phyloP scores from a whole-genome alignment of 495 filamentous ascomycete species.

The Penicillium riverlandense region DNA sequence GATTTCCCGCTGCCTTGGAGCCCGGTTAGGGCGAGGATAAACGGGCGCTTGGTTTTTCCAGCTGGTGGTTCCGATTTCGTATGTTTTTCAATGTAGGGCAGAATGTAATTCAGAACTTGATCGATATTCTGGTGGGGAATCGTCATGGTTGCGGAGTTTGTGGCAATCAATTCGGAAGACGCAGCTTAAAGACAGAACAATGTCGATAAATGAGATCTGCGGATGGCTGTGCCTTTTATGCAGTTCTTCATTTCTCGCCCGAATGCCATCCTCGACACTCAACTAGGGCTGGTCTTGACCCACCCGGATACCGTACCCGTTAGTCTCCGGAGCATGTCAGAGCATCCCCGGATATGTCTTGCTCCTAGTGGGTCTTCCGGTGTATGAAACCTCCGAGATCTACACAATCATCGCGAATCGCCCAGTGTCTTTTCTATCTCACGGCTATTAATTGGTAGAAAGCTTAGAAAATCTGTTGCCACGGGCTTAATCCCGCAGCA shows the following conservation, averaged over 20 bases:
- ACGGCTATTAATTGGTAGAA: no score
- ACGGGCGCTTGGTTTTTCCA: constrained; percentile 1
- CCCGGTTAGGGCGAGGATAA: constrained; percentile 9
- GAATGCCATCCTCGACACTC: no score
- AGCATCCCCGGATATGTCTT: constrained; percentile 10
- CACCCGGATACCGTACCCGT: no score
- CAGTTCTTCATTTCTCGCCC: no score
- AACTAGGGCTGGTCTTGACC: not conserved
- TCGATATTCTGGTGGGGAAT: constrained; percentile 5
- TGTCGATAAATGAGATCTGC: no score
- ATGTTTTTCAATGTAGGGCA: constrained; percentile 4
- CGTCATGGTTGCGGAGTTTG: not conserved
- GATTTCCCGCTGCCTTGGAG: constrained; percentile 14
- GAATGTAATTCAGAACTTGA: not conserved
- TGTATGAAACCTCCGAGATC: not conserved
- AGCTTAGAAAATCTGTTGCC: constrained; percentile 1
- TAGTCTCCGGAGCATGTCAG: no score
- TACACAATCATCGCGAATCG: no score
- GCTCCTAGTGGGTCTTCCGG: constrained; percentile 3
- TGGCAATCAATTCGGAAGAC: not conserved
- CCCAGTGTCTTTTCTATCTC: no score
- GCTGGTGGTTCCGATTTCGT: not conserved
- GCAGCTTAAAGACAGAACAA: not conserved
- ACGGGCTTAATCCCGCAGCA: not conserved
- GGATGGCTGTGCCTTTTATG: no score